A percentile compares a stretch with the other conserved stretches of the same genome.
phyloP scores from a whole-genome alignment of 306 rosid species.

The Vicia faba region DNA sequence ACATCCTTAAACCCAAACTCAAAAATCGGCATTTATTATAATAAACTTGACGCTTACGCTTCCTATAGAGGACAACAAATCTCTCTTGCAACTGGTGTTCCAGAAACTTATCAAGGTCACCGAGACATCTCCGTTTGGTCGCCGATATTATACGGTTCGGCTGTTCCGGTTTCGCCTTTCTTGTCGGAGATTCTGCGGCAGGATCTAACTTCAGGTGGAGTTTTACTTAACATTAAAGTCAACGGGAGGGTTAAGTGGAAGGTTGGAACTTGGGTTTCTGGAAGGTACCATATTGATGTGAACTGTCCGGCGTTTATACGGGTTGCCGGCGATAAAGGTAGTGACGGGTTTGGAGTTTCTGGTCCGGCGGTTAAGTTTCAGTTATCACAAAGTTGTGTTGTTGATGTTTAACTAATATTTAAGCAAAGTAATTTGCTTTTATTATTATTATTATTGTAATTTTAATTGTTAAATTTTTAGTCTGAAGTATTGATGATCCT shows the following conservation, averaged over 20 bases:
- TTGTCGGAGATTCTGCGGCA: slow-evolving; percentile 36
- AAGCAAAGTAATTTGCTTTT: slow-evolving; percentile 27
- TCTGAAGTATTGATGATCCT: not conserved
- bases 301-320: slow-evolving; percentile 67
- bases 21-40: slow-evolving; percentile 59
- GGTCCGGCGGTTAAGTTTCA: slow-evolving; percentile 52
- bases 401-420: slow-evolving; percentile 50
- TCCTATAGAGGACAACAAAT: slow-evolving; percentile 66
- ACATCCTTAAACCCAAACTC: slow-evolving; percentile 59
- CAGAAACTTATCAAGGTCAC: slow-evolving; percentile 63
- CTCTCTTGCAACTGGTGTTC: slow-evolving; percentile 46
- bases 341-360: not conserved
- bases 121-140: slow-evolving; percentile 65
- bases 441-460: not conserved
- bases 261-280: slow-evolving; percentile 77
- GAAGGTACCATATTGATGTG: slow-evolving; percentile 55
- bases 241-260: slow-evolving; percentile 72
- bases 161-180: slow-evolving; percentile 56
- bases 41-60: slow-evolving; percentile 47
- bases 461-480: not conserved
- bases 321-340: slow-evolving; percentile 28
- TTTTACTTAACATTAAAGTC: slow-evolving; percentile 54
- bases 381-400: slow-evolving; percentile 55
- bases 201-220: slow-evolving; percentile 52
- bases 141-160: slow-evolving; percentile 49